Conservation (phyloP, 345 rosid genomes). For the Arabidopsis suecica region DNA sequence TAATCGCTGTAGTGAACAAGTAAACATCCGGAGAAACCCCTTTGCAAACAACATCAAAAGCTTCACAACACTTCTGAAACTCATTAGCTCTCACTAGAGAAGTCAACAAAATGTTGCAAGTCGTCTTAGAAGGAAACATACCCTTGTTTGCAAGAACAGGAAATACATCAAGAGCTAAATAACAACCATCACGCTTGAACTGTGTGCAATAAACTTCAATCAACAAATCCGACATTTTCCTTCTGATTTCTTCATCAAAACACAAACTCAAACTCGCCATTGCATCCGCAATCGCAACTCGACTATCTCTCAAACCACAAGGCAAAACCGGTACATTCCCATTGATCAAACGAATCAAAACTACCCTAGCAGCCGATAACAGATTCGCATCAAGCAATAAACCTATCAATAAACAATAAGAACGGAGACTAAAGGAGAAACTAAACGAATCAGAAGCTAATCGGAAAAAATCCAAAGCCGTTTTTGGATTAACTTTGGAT, state of each 20-base stretch:
- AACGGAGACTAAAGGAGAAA: slow-evolving; percentile 68
- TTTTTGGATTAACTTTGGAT: slow-evolving; percentile 61
- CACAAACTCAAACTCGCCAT: slow-evolving; percentile 54
- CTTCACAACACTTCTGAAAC: slow-evolving; percentile 55
- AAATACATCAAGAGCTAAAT: slow-evolving; percentile 59
- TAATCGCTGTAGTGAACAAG: slow-evolving; percentile 65
- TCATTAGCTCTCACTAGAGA: slow-evolving; percentile 67
- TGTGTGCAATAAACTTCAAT: slow-evolving; percentile 70
- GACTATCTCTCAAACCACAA: slow-evolving; percentile 26
- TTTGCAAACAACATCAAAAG: slow-evolving; percentile 56
- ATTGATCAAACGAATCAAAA: slow-evolving; percentile 70
- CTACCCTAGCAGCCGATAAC: slow-evolving; percentile 60
- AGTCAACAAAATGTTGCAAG: slow-evolving; percentile 65
- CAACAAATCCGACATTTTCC: slow-evolving; percentile 57
- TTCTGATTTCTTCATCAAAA: slow-evolving; percentile 42
- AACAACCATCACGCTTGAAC: slow-evolving; percentile 57
- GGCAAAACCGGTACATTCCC: slow-evolving; percentile 52
- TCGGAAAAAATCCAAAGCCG: slow-evolving; percentile 67
- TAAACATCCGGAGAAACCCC: slow-evolving; percentile 65
- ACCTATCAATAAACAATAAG: slow-evolving; percentile 68
- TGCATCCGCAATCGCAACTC: slow-evolving; percentile 53
- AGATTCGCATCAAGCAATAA: slow-evolving; percentile 55
- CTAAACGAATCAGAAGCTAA: slow-evolving; percentile 58
- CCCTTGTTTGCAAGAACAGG: slow-evolving; percentile 52
- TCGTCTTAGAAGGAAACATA: slow-evolving; percentile 66